Conservation (phyloP, 2,329 filamentous ascomycete species). For the Cercospora sp. region DNA sequence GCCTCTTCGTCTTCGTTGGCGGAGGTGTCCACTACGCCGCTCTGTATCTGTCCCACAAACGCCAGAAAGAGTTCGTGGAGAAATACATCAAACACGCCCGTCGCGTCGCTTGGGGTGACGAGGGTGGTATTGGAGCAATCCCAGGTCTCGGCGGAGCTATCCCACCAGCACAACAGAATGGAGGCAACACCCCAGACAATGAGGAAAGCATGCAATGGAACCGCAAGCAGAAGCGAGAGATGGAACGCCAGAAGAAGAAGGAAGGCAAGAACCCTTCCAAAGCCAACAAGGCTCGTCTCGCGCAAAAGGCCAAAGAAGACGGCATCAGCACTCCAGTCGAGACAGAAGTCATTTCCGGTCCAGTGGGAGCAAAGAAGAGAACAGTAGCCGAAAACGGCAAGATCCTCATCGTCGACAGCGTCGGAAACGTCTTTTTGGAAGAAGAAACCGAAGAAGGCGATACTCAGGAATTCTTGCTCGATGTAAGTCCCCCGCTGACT, state of each 20-base stretch:
- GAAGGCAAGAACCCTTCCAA: conserved; percentile 53
- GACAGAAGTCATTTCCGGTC: conserved; percentile 54
- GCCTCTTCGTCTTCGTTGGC: conserved; percentile 78
- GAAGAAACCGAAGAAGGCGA: conserved; percentile 86
- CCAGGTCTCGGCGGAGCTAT: conserved; percentile 60
- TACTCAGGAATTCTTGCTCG: conserved; percentile 78
- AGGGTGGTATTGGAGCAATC: conserved; percentile 64
- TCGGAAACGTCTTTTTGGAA: conserved; percentile 93
- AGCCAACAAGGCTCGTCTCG: conserved; percentile 53
- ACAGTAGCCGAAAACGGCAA: conserved; percentile 95
- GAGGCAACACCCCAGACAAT: conserved; percentile 36
- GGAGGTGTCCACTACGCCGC: conserved; percentile 85
- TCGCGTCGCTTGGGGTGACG: conserved; percentile 86
- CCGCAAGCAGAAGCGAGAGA: conserved; percentile 81
- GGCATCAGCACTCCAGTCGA: conserved; percentile 58
- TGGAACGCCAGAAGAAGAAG: conserved; percentile 80
- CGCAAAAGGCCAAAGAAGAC: conserved; percentile 53
- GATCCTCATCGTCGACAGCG: conserved; percentile 85
- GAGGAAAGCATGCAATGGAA: conserved; percentile 65
- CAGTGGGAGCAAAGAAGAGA: conserved; percentile 77
- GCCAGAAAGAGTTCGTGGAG: conserved; percentile 87
- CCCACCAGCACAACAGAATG: conserved; percentile 45
- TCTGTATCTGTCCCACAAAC: conserved; percentile 82
- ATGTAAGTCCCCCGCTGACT: too few relatives aligned
- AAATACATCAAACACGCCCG: conserved; percentile 89